phyloP scores from a whole-genome alignment of 1,139 yeast species.

The Eremothecium cymbalariae region DNA sequence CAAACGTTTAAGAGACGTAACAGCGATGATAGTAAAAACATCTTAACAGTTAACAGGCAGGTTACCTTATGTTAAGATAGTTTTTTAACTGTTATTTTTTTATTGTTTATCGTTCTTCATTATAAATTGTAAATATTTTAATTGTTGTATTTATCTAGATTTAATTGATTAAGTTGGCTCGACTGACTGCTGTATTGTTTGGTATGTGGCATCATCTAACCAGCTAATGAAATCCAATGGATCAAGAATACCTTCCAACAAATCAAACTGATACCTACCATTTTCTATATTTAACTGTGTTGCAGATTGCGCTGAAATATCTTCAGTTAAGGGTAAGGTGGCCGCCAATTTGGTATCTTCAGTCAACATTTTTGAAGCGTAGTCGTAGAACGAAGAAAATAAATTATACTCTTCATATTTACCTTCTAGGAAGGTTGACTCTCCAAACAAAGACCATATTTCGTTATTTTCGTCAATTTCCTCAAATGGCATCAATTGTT shows the following conservation, averaged over 20 bases:
- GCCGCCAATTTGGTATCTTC: conserved; percentile 9
- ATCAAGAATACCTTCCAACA: conserved; percentile 23
- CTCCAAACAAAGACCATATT: background rate
- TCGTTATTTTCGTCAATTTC: background rate
- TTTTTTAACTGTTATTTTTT: too few species aligned
- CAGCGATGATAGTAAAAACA: conserved; percentile 4
- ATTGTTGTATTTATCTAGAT: too few species aligned
- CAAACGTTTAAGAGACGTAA: conserved; percentile 5
- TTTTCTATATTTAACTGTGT: too few species aligned
- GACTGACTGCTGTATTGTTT: too few species aligned
- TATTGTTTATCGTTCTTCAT: too few species aligned
- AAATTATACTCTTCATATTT: conserved; percentile 17
- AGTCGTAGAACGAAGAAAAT: conserved; percentile 24
- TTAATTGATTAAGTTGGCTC: too few species aligned
- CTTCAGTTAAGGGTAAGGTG: too few species aligned
- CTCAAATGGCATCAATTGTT: background rate
- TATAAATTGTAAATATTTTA: too few species aligned
- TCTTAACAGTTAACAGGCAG: conserved; percentile 4
- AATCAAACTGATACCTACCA: conserved; percentile 12
- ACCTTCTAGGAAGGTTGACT: conserved; percentile 10
- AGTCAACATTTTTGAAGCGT: conserved; percentile 19
- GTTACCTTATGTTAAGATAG: conserved; percentile 1
- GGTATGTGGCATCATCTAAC: too few species aligned
- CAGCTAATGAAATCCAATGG: conserved; percentile 21
- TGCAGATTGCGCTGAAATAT: too few species aligned